phyloP scores from a whole-genome alignment of 768 basidiomycete genomes.

The Glaciozyma martinii region DNA sequence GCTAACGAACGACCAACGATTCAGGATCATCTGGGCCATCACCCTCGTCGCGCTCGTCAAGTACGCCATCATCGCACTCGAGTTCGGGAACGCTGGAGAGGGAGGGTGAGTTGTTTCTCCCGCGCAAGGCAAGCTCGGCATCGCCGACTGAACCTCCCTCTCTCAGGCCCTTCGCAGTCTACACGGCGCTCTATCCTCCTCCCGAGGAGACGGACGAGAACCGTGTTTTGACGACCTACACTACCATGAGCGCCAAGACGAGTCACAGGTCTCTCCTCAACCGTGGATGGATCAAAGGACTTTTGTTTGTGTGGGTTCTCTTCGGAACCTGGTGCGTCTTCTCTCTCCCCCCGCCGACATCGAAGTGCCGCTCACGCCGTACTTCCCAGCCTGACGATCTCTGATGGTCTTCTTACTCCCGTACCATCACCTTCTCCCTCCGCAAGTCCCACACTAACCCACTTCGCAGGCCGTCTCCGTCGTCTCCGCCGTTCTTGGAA shows the following conservation, averaged over 20 bases:
- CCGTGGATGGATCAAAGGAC: constrained; percentile 1
- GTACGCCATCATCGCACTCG: constrained; percentile 50
- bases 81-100: constrained; percentile 53
- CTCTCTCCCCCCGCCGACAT: not conserved
- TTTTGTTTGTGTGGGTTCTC: constrained; percentile 43
- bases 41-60: constrained; percentile 55
- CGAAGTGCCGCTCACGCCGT: not conserved
- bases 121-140: not conserved
- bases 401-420: constrained; percentile 58
- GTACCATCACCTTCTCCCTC: not conserved
- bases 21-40: constrained; percentile 53
- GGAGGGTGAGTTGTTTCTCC: constrained; percentile 40
- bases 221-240: constrained; percentile 50
- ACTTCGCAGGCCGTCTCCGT: constrained; percentile 51
- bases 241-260: constrained; percentile 7
- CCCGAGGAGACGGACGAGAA: constrained; percentile 47
- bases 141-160: constrained; percentile 17
- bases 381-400: constrained; percentile 53
- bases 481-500: constrained; percentile 57
- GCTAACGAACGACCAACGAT: not conserved
- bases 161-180: constrained; percentile 34
- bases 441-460: not conserved
- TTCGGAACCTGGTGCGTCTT: constrained; percentile 42
- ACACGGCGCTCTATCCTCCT: constrained; percentile 53
- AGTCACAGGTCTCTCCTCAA: constrained; percentile 2